Conservation (phyloP, 768 basidiomycete genomes). For the Cyathus striatus region DNA sequence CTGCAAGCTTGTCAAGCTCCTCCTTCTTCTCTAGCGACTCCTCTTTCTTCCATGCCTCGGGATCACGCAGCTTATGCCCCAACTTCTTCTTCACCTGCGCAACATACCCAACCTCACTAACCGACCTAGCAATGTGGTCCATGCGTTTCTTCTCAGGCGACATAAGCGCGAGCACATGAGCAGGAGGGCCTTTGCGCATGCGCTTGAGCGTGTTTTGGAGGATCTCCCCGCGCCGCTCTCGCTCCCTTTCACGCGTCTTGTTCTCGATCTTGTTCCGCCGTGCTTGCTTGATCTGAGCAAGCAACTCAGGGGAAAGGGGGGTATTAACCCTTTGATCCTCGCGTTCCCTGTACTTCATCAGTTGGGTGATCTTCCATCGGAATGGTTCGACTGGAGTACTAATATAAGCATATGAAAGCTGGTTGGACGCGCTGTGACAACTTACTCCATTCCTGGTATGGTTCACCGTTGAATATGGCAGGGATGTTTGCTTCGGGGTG, state of each 20-base stretch:
- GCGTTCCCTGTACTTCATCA: too few species aligned
- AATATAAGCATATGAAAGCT: too few species aligned
- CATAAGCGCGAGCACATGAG: slow-evolving; percentile 53
- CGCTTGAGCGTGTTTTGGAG: slow-evolving; percentile 40
- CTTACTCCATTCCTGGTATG: slow-evolving; percentile 35
- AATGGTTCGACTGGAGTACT: too few species aligned
- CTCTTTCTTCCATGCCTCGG: slow-evolving; percentile 29
- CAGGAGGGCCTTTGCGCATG: slow-evolving; percentile 54
- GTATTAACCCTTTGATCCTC: slow-evolving; percentile 33
- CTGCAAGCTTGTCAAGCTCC: slow-evolving; percentile 17
- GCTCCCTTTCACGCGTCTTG: slow-evolving; percentile 55
- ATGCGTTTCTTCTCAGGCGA: slow-evolving; percentile 35
- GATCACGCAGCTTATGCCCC: slow-evolving; percentile 44
- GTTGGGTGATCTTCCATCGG: too few species aligned
- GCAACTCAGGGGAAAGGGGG: slow-evolving; percentile 43
- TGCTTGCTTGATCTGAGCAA: slow-evolving; percentile 47
- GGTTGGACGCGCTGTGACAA: too few species aligned
- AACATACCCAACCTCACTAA: slow-evolving; percentile 68
- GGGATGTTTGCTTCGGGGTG: too few species aligned
- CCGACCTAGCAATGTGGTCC: slow-evolving; percentile 47
- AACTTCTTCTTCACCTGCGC: slow-evolving; percentile 55
- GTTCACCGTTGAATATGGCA: slow-evolving; percentile 6
- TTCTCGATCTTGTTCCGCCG: slow-evolving; percentile 57
- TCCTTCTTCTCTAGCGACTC: slow-evolving; percentile 20
- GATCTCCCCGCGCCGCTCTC: slow-evolving; percentile 63